Conservation (phyloP, 2,329 filamentous ascomycete species). For the Talaromyces islandicus region DNA sequence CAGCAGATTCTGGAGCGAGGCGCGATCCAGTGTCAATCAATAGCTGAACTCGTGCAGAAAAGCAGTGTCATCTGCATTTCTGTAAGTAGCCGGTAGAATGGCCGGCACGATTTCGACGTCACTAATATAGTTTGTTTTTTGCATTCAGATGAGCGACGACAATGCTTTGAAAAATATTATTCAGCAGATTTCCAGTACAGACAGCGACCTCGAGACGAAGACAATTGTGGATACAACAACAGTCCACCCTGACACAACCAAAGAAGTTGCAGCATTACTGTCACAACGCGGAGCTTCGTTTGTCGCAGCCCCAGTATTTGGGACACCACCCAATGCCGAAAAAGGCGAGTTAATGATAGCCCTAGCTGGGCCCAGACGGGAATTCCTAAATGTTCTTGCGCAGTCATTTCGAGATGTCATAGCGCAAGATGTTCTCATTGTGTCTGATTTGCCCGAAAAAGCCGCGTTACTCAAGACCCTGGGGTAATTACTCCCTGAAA, state of each 20-base stretch:
- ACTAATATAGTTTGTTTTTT: background rate
- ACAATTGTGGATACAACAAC: conserved; percentile 13
- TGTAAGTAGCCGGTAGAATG: conserved; percentile 3
- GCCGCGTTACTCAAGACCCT: conserved; percentile 11
- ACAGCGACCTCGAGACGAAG: conserved; percentile 6
- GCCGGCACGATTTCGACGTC: no score
- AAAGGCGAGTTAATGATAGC: conserved; percentile 10
- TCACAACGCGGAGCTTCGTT: background rate
- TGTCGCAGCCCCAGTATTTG: conserved; percentile 11
- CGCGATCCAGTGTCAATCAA: conserved; percentile 5
- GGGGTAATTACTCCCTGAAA: conserved; percentile 2
- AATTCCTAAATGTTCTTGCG: background rate
- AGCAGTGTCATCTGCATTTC: conserved; percentile 12
- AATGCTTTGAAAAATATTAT: background rate
- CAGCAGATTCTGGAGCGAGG: conserved; percentile 3
- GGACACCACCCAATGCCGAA: conserved; percentile 10
- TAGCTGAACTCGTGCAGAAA: conserved; percentile 4
- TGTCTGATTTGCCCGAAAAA: conserved; percentile 12
- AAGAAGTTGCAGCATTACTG: background rate
- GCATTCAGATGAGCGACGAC: background rate
- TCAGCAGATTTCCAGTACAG: background rate
- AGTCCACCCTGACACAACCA: conserved; percentile 11
- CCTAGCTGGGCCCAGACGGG: conserved; percentile 2
- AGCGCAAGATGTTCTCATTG: conserved; percentile 11
- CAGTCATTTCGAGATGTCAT: conserved; percentile 10